Conservation (phyloP, 495 filamentous ascomycete genomes). For the Lasiosphaeria ovina region DNA sequence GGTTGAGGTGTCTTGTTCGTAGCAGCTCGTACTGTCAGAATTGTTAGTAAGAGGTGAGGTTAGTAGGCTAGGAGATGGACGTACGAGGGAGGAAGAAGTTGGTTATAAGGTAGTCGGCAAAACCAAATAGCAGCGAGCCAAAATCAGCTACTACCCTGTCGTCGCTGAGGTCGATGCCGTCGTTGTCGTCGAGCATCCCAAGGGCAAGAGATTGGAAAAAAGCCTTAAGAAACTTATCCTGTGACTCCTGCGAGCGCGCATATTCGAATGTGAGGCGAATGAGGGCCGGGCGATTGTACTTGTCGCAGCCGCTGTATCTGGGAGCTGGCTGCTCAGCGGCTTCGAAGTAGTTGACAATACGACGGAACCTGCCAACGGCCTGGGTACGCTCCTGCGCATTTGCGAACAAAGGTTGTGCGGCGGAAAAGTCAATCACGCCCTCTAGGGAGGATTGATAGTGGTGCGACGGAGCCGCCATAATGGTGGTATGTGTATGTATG, state of each 20-base stretch:
- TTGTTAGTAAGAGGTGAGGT: background rate
- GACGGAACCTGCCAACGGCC: constrained; percentile 15
- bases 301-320: constrained; percentile 9
- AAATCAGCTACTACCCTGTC: constrained; percentile 8
- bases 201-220: constrained; percentile 23
- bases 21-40: constrained; percentile 19
- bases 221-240: constrained; percentile 23
- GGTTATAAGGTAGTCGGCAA: background rate
- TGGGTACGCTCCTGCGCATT: constrained; percentile 11
- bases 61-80: background rate
- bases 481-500: background rate
- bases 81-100: background rate
- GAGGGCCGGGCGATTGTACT: constrained; percentile 23
- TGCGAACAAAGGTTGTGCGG: constrained; percentile 10
- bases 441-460: constrained; percentile 12
- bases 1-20: constrained; percentile 22
- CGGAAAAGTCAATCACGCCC: constrained; percentile 13
- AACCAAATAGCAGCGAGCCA: background rate
- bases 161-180: constrained; percentile 15
- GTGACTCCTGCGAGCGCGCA: constrained; percentile 21
- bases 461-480: constrained; percentile 11
- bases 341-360: constrained; percentile 14
- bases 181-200: constrained; percentile 15
- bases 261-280: constrained; percentile 28
- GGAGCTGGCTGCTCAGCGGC: constrained; percentile 4